These are phyloP conservation scores for Boletellus deceptivus DNA, from an alignment of 1,284 basidiomycete species.

Conservation along the genomic window DNA sequence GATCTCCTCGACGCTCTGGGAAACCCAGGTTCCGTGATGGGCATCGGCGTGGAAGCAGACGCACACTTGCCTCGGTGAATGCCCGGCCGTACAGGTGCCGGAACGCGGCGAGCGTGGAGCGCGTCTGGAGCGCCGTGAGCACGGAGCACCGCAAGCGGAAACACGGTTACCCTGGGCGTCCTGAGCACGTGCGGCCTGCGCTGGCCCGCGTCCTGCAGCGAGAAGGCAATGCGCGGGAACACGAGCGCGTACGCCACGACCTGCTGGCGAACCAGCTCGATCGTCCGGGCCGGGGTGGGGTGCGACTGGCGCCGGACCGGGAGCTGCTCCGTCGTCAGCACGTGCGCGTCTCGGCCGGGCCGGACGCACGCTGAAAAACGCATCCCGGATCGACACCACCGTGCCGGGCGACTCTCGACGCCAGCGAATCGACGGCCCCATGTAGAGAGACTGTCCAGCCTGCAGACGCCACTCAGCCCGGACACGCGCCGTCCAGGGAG, in stretches of 20 bases:
- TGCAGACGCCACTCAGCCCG: slow-evolving; percentile 28
- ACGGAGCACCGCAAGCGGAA: slow-evolving; percentile 52
- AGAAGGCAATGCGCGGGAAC: slow-evolving; percentile 68
- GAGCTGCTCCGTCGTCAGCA: slow-evolving; percentile 45
- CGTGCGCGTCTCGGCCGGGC: not conserved
- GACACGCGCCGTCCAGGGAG: not conserved
- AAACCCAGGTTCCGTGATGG: slow-evolving; percentile 39
- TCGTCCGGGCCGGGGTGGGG: slow-evolving; percentile 50
- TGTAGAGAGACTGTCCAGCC: slow-evolving; percentile 66
- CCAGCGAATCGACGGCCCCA: slow-evolving; percentile 72
- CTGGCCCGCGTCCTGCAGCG: slow-evolving; percentile 56
- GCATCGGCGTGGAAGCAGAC: slow-evolving; percentile 7
- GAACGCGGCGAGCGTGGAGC: slow-evolving; percentile 62
- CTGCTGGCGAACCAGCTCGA: slow-evolving; percentile 67
- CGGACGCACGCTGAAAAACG: slow-evolving; percentile 75
- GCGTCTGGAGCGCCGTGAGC: slow-evolving; percentile 55
- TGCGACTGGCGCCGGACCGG: slow-evolving; percentile 76
- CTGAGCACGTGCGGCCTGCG: slow-evolving; percentile 48
- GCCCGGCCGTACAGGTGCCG: slow-evolving; percentile 66
- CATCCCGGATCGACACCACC: slow-evolving; percentile 76
- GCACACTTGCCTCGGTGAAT: slow-evolving; percentile 55
- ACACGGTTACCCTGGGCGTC: slow-evolving; percentile 60
- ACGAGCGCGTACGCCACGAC: slow-evolving; percentile 72
- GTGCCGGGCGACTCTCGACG: slow-evolving; percentile 71
- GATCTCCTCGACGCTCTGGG: slow-evolving; percentile 59